phyloP scores from a whole-genome alignment of 768 basidiomycete species.

The Pulveroboletus sp. region DNA sequence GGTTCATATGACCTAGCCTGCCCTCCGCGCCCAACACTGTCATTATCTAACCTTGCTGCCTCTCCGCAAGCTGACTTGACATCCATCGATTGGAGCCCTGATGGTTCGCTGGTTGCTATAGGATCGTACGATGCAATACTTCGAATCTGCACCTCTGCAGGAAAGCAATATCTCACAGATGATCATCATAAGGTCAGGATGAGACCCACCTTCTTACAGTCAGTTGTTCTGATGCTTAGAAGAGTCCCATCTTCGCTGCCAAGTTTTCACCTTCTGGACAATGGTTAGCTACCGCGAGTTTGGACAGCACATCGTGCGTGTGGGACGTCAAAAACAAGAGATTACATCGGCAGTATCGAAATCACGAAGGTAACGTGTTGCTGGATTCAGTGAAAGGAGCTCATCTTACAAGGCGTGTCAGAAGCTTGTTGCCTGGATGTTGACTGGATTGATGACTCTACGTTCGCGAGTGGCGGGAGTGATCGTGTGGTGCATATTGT shows the following conservation, averaged over 20 bases:
- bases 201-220: neutral
- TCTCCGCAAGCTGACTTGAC: conserved; percentile 61
- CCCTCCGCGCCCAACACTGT: conserved; percentile 34
- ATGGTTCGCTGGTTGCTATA: conserved; percentile 70
- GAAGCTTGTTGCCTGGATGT: conserved; percentile 77
- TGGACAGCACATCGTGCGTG: conserved; percentile 73
- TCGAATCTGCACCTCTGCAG: conserved; percentile 59
- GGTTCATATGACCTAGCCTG: conserved; percentile 23
- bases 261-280: conserved; percentile 71
- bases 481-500: conserved; percentile 62
- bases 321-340: conserved; percentile 69
- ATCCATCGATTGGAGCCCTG: conserved; percentile 70
- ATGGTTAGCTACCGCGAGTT: conserved; percentile 71
- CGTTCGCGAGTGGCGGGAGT: conserved; percentile 71
- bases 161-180: conserved; percentile 60
- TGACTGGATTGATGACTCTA: conserved; percentile 70
- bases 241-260: conserved; percentile 80
- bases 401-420: conserved; percentile 11
- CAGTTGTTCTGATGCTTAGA: conserved; percentile 24
- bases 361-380: conserved; percentile 54
- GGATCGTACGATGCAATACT: conserved; percentile 75
- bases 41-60: conserved; percentile 48
- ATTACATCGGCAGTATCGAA: conserved; percentile 58
- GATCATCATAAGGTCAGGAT: conserved; percentile 60
- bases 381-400: neutral